Evolutionary conservation across 225 moss, liverwort and hornwort species (phyloP).

Genomic region (Rhytidiadelphus loreus): DNA sequence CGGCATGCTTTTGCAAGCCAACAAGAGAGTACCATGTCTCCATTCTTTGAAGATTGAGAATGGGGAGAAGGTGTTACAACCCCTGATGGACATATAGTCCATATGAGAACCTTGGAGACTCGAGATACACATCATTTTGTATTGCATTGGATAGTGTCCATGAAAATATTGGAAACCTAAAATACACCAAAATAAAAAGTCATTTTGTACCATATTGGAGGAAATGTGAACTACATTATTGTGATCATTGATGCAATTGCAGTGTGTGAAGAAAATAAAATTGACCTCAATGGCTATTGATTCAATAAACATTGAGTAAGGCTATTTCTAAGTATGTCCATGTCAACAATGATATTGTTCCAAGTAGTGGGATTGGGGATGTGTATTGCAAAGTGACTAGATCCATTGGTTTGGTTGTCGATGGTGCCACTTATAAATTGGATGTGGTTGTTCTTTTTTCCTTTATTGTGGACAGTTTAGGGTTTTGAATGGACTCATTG

Average conservation of each 20-base stretch:
- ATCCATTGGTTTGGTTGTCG: background rate
- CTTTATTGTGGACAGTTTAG: background rate
- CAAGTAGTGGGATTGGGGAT: background rate
- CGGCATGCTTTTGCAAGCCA: too few species aligned
- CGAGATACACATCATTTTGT: background rate
- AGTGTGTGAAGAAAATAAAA: too few species aligned
- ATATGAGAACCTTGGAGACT: background rate
- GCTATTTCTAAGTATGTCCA: background rate
- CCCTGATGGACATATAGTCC: too few species aligned
- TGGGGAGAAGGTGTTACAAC: too few species aligned
- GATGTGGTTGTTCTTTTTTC: background rate
- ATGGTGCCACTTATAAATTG: background rate
- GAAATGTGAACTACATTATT: too few species aligned
- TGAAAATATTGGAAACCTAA: background rate
- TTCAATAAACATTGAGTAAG: background rate
- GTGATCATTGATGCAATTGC: too few species aligned
- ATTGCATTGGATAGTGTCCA: background rate
- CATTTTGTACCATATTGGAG: background rate
- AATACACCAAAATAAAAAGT: background rate
- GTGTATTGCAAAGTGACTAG: background rate
- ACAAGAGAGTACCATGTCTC: too few species aligned
- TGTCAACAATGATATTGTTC: rapidly evolving
- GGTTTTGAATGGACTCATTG: background rate
- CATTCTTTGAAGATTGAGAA: too few species aligned
- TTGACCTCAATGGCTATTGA: too few species aligned